Percentiles rank a stretch among this genome's conserved stretches.
phyloP scores from a whole-genome alignment of 169 alveolate genomes.

The Plasmodium vivax region DNA sequence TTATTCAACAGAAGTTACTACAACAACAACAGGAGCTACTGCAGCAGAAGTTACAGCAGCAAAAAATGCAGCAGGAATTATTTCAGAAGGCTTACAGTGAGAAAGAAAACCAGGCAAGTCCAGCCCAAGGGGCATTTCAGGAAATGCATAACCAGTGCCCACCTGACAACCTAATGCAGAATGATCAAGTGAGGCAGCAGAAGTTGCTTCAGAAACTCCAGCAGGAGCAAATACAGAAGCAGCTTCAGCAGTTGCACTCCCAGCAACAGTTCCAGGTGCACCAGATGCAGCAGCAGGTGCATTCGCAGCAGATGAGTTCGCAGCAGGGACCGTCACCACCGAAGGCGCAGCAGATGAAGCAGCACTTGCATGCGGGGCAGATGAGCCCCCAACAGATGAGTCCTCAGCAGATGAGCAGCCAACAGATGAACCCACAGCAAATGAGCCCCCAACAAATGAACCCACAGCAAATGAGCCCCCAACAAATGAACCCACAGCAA shows the following conservation, averaged over 20 bases:
- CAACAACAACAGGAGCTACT: slow-evolving; percentile 24
- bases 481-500: not conserved
- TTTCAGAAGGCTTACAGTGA: slow-evolving; percentile 36
- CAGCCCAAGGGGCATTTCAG: slow-evolving; percentile 1
- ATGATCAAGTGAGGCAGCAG: slow-evolving; percentile 36
- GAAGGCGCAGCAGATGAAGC: not conserved
- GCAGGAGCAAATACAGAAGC: slow-evolving; percentile 51
- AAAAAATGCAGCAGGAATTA: slow-evolving; percentile 35
- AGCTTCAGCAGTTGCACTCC: slow-evolving; percentile 36
- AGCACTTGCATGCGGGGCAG: slow-evolving; percentile 6
- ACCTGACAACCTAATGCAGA: slow-evolving; percentile 14
- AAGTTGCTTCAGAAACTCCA: slow-evolving; percentile 29
- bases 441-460: not conserved
- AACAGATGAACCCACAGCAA: slow-evolving; percentile 8
- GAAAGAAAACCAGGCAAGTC: slow-evolving; percentile 20
- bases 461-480: slow-evolving; percentile 4
- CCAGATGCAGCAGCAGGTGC: slow-evolving; percentile 6
- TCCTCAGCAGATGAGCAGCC: not conserved
- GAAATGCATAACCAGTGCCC: slow-evolving; percentile 12
- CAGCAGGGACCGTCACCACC: not conserved
- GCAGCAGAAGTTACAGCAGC: slow-evolving; percentile 50
- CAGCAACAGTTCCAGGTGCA: slow-evolving; percentile 37
- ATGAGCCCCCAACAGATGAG: slow-evolving; percentile 1
- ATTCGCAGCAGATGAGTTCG: slow-evolving; percentile 2
- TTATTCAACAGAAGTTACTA: slow-evolving; percentile 32